Percentiles rank a stretch among this genome's conserved stretches.
Evolutionary conservation across 108 stramenopile genomes (phyloP).

Genomic region (Cyclotella sp.): DNA sequence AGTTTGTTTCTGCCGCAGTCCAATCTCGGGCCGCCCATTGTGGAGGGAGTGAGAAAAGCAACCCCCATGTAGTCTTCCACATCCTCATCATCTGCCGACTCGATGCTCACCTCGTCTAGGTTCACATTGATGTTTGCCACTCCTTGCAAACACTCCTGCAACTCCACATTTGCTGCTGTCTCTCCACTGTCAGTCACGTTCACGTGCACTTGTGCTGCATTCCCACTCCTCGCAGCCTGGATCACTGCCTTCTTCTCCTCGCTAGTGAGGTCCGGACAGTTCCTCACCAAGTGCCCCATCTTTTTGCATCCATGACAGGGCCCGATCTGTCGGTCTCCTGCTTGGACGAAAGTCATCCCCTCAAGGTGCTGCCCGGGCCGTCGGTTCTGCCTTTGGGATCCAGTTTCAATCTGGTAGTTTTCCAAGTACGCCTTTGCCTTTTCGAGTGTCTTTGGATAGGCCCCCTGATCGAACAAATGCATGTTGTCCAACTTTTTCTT

Average conservation of each 20-base stretch:
- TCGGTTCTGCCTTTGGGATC: not conserved
- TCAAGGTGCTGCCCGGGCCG: not conserved
- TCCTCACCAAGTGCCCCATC: no score
- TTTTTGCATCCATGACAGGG: not conserved
- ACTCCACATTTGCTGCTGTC: no score
- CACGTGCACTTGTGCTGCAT: not conserved
- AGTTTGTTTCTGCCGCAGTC: not conserved
- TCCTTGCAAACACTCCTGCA: constrained; percentile 1
- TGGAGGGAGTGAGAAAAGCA: not conserved
- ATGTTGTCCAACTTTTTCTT: no score
- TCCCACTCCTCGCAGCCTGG: not conserved
- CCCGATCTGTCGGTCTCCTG: not conserved
- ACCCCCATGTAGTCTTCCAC: not conserved
- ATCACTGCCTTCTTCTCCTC: not conserved
- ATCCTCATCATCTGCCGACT: not conserved
- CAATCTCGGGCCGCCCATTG: not conserved
- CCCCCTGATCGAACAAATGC: no score
- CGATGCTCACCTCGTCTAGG: not conserved
- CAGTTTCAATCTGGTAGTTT: not conserved
- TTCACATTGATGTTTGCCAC: no score
- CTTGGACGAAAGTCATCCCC: not conserved
- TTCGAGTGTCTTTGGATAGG: no score
- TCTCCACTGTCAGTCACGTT: not conserved
- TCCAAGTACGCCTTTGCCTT: not conserved
- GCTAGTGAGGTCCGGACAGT: not conserved